Base-by-base conservation (phyloP, 2,329 filamentous ascomycete genomes). In the Paecilomyces variotii region DNA sequence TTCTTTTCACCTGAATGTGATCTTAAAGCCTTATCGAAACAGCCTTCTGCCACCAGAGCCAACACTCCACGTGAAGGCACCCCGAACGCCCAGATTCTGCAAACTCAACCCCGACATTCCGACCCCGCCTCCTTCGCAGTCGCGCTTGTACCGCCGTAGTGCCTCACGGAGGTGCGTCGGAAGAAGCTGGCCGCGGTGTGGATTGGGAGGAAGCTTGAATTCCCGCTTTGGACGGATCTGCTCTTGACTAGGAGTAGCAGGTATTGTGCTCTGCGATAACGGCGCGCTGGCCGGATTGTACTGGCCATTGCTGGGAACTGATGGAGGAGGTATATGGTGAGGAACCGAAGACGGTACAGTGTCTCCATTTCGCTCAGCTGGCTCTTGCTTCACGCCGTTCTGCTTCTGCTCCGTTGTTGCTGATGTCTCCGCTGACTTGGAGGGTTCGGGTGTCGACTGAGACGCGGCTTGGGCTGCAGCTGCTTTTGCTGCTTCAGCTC, bases 141-240 rank as follows among this genome's bases (percentile, higher is more conserved):
- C 75, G n/a, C 75, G 74, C 64, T 78, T 79, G 59, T 78, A 78
- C 54, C 79, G 72, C 55, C 79, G 71, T 25, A 79, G 63, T 2
- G 79, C 79, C 62, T 81, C 79, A 50, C 79, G 74, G n/a, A 81
- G 64, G 65, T 81, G 79, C 51, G 78, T 70, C 3, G 79, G 79
- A 11, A 80, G 68, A 30, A 81, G 69, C 52, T 78, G 78, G 2
- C 76, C 77, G 11, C 74, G 74, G 61, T 79, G 77, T 0, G 77
- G 77, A 57, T 79, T 79, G 0, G 75, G 72, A 14, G 75, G 74
- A 1, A 65, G 67, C 39, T 72, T 71, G 58, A 74, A 73, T 56
- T 72, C 68, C 7, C 64, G 67, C 56, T 63, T 70, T 11, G 57
- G 55, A 28, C 68, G 59, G 64, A 66, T 45, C 12, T 45, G 54